A percentile compares a stretch with the other conserved stretches of the same genome.
Evolutionary conservation across 1,284 basidiomycete genomes (phyloP).

Genomic region (Gymnopus androsaceus): DNA sequence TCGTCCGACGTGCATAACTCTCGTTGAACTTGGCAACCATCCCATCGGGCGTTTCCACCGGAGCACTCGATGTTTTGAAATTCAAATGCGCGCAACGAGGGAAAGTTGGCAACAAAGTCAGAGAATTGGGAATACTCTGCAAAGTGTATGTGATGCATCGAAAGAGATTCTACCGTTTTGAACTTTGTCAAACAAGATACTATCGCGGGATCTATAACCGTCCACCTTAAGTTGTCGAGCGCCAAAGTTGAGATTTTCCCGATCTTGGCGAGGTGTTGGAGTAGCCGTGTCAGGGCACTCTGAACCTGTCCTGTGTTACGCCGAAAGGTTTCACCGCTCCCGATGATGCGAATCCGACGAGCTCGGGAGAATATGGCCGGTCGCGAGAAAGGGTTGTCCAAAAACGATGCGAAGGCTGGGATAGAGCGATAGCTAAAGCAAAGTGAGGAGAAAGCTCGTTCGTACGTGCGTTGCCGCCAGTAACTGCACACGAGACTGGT

Average conservation of each 20-base stretch:
- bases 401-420: constrained; percentile 5
- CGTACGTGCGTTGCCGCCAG: constrained; percentile 11
- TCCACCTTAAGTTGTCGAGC: constrained; percentile 7
- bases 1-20: not conserved
- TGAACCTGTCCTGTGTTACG: not conserved
- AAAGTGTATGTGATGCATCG: constrained; percentile 3
- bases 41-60: not conserved
- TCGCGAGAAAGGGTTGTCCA: constrained; percentile 8
- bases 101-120: constrained; percentile 12
- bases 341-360: constrained; percentile 13
- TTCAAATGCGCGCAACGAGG: not conserved
- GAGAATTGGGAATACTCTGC: constrained; percentile 1
- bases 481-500: constrained; percentile 13
- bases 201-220: constrained; percentile 4
- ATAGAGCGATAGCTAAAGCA: constrained; percentile 2
- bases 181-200: not conserved
- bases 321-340: not conserved
- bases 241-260: not conserved
- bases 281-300: not conserved
- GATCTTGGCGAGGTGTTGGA: not conserved
- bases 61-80: constrained; percentile 10
- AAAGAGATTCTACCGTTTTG: not conserved
- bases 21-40: not conserved
- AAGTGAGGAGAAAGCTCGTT: constrained; percentile 1
- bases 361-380: constrained; percentile 10